Evolutionary conservation across 176 grass and related monocot genomes (phyloP).

Genomic region (Eragrostis nindensis): DNA sequence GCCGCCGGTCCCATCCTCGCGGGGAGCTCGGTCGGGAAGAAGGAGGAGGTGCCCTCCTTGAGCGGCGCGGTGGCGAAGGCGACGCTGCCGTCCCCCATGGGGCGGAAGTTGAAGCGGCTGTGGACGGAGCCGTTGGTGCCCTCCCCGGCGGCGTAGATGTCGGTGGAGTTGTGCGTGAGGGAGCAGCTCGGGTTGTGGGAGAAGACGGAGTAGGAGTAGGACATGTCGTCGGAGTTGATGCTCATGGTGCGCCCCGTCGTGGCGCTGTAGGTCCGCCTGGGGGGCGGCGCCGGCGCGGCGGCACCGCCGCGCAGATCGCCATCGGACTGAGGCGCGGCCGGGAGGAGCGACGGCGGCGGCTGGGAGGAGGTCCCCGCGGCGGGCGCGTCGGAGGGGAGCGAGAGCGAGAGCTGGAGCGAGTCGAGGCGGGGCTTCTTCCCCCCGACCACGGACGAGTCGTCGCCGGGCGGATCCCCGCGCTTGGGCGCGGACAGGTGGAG

Average conservation of each 20-base stretch:
- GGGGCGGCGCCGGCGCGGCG: conserved; percentile 18
- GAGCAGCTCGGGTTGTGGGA: conserved; percentile 99
- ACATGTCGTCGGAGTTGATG: conserved; percentile 94
- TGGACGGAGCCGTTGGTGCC: conserved; percentile 98
- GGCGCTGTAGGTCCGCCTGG: conserved; percentile 69
- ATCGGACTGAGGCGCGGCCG: conserved; percentile 12
- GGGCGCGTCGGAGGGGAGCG: conserved; percentile 61
- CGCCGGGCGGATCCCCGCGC: conserved; percentile 65
- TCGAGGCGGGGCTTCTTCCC: conserved; percentile 79
- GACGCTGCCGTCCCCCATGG: conserved; percentile 89
- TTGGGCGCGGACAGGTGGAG: conserved; percentile 71
- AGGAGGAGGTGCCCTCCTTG: conserved; percentile 63
- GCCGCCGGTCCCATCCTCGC: conserved; percentile 47
- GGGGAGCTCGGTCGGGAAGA: conserved; percentile 87
- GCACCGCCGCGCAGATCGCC: conserved; percentile 45
- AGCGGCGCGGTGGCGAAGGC: conserved; percentile 63
- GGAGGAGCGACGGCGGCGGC: conserved; percentile 18
- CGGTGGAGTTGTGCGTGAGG: conserved; percentile 89
- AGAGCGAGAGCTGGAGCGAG: conserved; percentile 79
- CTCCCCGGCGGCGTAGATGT: conserved; percentile 92
- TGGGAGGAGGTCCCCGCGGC: conserved; percentile 2
- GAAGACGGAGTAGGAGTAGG: conserved; percentile 92
- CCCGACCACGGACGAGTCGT: conserved; percentile 57
- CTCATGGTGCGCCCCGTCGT: conserved; percentile 68
- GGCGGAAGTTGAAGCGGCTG: conserved; percentile 88